These are phyloP conservation scores for Colletotrichum shisoi DNA, from an alignment of 2,329 filamentous ascomycete genomes.

Conservation along the genomic window DNA sequence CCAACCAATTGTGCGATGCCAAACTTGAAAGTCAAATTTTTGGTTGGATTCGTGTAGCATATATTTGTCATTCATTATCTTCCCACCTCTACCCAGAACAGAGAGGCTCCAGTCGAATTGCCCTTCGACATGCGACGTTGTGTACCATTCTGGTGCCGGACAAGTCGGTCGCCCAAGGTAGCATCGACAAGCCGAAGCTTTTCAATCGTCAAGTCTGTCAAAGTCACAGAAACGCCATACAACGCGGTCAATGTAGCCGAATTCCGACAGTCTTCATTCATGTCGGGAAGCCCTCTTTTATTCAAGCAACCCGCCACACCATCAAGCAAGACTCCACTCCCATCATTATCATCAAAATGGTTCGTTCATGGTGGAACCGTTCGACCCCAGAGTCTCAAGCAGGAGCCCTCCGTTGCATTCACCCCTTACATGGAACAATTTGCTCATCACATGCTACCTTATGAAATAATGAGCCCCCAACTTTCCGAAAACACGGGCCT, in stretches of 20 bases:
- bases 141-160: not conserved
- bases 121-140: not conserved
- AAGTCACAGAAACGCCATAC: conserved; percentile 12
- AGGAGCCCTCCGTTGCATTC: not conserved
- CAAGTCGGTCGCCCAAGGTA: not conserved
- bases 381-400: not conserved
- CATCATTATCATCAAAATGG: conserved; percentile 44
- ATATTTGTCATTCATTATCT: not conserved
- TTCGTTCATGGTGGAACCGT: conserved; percentile 38
- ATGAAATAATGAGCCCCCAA: conserved; percentile 45
- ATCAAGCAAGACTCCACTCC: conserved; percentile 40
- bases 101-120: not conserved
- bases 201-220: conserved; percentile 14
- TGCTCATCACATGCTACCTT: conserved; percentile 42
- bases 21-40: not conserved
- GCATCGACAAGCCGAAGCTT: not conserved
- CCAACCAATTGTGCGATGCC: not conserved
- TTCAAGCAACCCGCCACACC: conserved; percentile 40
- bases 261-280: conserved; percentile 29
- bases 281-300: conserved; percentile 38
- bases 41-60: not conserved
- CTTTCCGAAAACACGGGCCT: conserved; percentile 25
- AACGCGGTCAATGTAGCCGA: conserved; percentile 20
- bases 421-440: conserved; percentile 41
- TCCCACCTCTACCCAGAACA: not conserved